Base-by-base conservation (phyloP, 495 filamentous ascomycete genomes). In the Hypoxylon intermedium region DNA sequence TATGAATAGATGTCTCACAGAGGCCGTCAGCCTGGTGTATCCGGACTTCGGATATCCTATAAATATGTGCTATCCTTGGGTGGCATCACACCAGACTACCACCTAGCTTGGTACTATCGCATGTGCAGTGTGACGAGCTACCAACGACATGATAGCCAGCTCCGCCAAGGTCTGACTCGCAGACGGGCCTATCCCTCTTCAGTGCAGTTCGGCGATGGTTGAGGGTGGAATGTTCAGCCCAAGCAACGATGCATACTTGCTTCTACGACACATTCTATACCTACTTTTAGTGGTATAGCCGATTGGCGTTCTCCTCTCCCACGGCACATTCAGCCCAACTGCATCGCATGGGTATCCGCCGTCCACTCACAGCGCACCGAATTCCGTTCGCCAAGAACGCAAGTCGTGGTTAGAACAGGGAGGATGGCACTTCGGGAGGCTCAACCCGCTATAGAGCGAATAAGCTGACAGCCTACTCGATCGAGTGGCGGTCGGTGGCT, bases 391-490 rank as follows among this genome's bases (percentile, higher is more conserved):
- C 34, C 34, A 37, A 37, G 34, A 43, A 5, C 9, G 20, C 20
- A 9, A 23, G 38, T 18, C 19, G 38, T 21, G 19, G 9, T 9
- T 1, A 11, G 20, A 24, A 26, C 20, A 43, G 21, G 41, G 9
- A 43, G 26, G 41, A 43, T 43, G 13, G 20, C 7, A 43, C 15
- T 24, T 5, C 4, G 19, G 41, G 20, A 26, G 41, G 19, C 41
- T 43, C 20, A 23, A 43, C 19, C 41, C 5, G 21, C 34, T 2
- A 9, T 6, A 24, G 11, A 6, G 20, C 4, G 20, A 24, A 43
- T 23, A 43, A 43, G 41, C 41, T 43, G 41, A 43, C 41, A n/a
- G 21, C 18, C 19, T 43, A 9, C 15, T 37, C n/a, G n/a, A 37
- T 37, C 15, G 34, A n/a, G 5, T n/a, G 34, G 12, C 6, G 3